Conservation (phyloP, 2,329 filamentous ascomycete genomes). For the Monosporascus sp. region DNA sequence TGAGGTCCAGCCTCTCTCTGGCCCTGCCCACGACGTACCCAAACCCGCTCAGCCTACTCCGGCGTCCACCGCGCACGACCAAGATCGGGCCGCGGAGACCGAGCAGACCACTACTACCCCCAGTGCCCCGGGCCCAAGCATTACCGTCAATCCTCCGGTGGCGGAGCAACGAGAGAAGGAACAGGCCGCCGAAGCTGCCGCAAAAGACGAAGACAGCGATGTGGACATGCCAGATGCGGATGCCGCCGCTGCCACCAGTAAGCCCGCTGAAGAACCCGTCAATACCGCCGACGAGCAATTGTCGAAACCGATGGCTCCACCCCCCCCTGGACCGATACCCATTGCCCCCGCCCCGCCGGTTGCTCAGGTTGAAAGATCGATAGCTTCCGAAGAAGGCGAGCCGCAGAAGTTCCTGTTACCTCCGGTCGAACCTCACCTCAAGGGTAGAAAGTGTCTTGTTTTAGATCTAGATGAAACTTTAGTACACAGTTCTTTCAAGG, state of each 20-base stretch:
- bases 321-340: conserved; percentile 40
- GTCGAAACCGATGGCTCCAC: conserved; percentile 37
- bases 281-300: conserved; percentile 33
- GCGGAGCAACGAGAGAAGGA: conserved; percentile 29
- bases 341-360: conserved; percentile 25
- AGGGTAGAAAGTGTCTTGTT: conserved; percentile 88
- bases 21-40: conserved; percentile 24
- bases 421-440: conserved; percentile 71
- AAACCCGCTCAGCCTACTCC: conserved; percentile 41
- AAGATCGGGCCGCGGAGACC: conserved; percentile 39
- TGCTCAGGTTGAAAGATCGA: conserved; percentile 33
- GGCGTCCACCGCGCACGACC: conserved; percentile 36
- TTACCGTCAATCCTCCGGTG: conserved; percentile 36
- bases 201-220: conserved; percentile 52
- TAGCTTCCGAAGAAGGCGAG: conserved; percentile 40
- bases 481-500: conserved; percentile 98
- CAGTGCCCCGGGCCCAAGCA: conserved; percentile 30
- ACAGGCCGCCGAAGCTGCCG: conserved; percentile 28
- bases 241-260: conserved; percentile 42
- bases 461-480: conserved; percentile 94
- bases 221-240: conserved; percentile 62
- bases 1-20: conserved; percentile 20
- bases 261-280: conserved; percentile 30
- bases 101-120: conserved; percentile 39
- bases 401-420: conserved; percentile 68